Evolutionary conservation across 305 asterid species (phyloP).

Genomic region (Petunia hybrid): DNA sequence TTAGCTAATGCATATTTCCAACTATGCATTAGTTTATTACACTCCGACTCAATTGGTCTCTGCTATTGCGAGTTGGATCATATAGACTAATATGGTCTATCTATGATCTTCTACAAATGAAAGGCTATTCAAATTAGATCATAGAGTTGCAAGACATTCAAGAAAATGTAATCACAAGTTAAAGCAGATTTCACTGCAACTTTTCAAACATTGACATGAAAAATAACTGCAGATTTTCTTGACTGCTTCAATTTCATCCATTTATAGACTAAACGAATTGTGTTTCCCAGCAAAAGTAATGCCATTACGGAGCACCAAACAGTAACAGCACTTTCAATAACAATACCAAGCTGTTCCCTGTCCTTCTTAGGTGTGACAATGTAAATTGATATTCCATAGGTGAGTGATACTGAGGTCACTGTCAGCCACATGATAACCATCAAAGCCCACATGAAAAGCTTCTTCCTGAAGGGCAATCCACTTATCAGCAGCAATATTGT

Average conservation of each 20-base stretch:
- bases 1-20: too few relatives aligned
- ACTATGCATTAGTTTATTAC: too few relatives aligned
- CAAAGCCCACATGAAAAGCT: conserved; percentile 56
- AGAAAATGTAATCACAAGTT: too few relatives aligned
- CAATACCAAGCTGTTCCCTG: conserved; percentile 34
- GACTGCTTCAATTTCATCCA: conserved; percentile 46
- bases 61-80: too few relatives aligned
- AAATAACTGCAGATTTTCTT: background rate
- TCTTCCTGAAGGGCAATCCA: conserved; percentile 60
- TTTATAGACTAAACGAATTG: conserved; percentile 43
- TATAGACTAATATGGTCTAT: too few relatives aligned
- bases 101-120: background rate
- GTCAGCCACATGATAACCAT: conserved; percentile 70
- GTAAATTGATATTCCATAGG: conserved; percentile 51
- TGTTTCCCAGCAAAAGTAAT: conserved; percentile 54
- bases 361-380: conserved; percentile 48
- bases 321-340: conserved; percentile 34
- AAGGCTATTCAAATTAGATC: background rate
- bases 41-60: too few relatives aligned
- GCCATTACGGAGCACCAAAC: conserved; percentile 57
- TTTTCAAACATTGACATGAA: conserved; percentile 11
- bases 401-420: conserved; percentile 50
- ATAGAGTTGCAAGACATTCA: background rate
- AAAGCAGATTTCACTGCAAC: background rate
- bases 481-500: conserved; percentile 64